Conservation (phyloP, 768 basidiomycete genomes). For the Hericium alpestre region DNA sequence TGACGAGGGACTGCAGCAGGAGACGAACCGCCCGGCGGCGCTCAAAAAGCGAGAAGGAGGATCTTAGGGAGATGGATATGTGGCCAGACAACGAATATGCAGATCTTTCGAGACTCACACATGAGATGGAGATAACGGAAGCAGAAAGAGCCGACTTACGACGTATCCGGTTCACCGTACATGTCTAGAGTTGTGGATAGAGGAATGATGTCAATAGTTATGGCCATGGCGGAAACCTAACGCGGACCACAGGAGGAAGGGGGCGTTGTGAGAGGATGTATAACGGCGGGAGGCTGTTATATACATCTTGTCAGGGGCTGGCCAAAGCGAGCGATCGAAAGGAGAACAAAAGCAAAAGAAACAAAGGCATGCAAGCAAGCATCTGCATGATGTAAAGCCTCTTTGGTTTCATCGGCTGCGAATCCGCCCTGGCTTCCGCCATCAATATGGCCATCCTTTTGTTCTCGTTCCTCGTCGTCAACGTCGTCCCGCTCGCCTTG, state of each 20-base stretch:
- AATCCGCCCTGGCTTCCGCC: not conserved
- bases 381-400: not conserved
- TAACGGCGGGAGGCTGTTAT: not conserved
- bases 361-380: not conserved
- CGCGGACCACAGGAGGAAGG: not conserved
- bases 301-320: not conserved
- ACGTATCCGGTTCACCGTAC: slow-evolving; percentile 55
- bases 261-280: not conserved
- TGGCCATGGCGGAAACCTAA: slow-evolving; percentile 38
- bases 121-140: slow-evolving; percentile 2
- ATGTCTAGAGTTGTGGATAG: slow-evolving; percentile 48
- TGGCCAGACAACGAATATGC: slow-evolving; percentile 84
- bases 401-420: not conserved
- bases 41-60: slow-evolving; percentile 47
- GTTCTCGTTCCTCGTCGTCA: not conserved
- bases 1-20: slow-evolving; percentile 54
- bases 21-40: slow-evolving; percentile 39
- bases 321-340: not conserved
- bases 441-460: not conserved
- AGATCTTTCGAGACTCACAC: slow-evolving; percentile 36
- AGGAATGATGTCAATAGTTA: slow-evolving; percentile 56
- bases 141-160: slow-evolving; percentile 33
- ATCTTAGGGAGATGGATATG: slow-evolving; percentile 52
- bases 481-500: not conserved
- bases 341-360: slow-evolving; percentile 2